Conservation (phyloP, 441 rosid species). For the Pelargonium australe region DNA sequence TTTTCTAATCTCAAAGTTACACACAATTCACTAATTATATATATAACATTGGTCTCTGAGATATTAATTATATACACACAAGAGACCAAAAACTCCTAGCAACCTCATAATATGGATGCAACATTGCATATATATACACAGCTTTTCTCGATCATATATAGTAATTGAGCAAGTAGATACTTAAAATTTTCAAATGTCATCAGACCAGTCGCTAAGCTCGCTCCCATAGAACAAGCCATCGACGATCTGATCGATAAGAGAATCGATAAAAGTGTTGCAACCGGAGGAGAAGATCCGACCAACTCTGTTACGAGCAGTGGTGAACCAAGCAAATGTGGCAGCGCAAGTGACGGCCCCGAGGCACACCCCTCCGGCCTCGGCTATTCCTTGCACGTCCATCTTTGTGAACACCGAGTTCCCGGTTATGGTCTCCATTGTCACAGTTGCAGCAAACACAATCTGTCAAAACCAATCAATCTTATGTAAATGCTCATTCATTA, state of each 20-base stretch:
- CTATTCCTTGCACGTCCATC: conserved; percentile 66
- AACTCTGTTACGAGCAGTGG: conserved; percentile 68
- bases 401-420: conserved; percentile 78
- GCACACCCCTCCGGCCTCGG: conserved; percentile 56
- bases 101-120: no score
- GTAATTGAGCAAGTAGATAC: neutral
- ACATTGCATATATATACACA: no score
- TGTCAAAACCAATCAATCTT: conserved; percentile 18
- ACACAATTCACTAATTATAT: neutral
- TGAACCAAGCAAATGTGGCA: conserved; percentile 66
- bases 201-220: conserved; percentile 56
- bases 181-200: conserved; percentile 35
- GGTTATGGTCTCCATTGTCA: conserved; percentile 56
- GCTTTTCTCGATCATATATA: neutral
- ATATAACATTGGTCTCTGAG: neutral
- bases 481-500: no score
- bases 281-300: conserved; percentile 60
- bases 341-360: conserved; percentile 61
- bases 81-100: no score
- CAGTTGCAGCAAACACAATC: conserved; percentile 80
- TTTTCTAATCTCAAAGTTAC: neutral
- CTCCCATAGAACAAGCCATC: conserved; percentile 79
- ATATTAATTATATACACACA: neutral
- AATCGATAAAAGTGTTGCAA: conserved; percentile 69
- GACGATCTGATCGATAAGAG: conserved; percentile 67